These are phyloP conservation scores for Penicillium paxilli DNA, from an alignment of 495 filamentous ascomycete genomes.

Conservation along the genomic window DNA sequence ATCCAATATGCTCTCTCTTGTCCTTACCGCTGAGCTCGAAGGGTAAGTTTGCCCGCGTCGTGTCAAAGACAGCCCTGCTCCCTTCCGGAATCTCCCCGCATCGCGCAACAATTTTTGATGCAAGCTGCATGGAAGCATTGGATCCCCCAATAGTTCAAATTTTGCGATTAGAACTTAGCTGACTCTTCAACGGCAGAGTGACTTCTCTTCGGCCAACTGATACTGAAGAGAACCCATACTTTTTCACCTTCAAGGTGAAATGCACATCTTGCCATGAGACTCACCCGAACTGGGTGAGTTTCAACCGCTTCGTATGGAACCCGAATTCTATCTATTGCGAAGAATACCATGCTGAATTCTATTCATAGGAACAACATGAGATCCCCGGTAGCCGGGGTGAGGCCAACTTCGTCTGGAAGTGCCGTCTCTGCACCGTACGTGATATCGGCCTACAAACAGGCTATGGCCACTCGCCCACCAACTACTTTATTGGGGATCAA, in stretches of 20 bases:
- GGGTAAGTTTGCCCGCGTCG: conserved; percentile 54
- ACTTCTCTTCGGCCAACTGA: conserved; percentile 86
- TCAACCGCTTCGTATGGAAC: conserved; percentile 81
- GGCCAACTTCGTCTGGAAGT: conserved; percentile 98
- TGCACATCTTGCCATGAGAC: conserved; percentile 92
- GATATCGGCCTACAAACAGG: neutral
- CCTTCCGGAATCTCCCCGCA: conserved; percentile 4
- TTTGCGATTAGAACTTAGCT: neutral
- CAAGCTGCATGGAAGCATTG: neutral
- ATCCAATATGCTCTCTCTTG: conserved; percentile 72
- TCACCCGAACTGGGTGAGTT: conserved; percentile 82
- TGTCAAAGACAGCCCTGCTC: neutral
- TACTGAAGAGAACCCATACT: conserved; percentile 76
- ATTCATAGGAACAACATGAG: conserved; percentile 74
- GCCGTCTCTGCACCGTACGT: conserved; percentile 82
- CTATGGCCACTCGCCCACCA: neutral
- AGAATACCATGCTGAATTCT: neutral
- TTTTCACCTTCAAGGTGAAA: conserved; percentile 95
- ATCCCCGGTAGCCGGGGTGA: conserved; percentile 89
- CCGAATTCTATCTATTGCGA: neutral
- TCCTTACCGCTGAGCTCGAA: conserved; percentile 74
- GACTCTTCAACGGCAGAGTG: conserved; percentile 58
- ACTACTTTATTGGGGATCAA: neutral
- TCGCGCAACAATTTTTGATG: neutral
- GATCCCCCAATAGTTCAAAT: neutral